phyloP scores from a whole-genome alignment of 768 basidiomycete genomes.

The Gymnopilus dilepis region DNA sequence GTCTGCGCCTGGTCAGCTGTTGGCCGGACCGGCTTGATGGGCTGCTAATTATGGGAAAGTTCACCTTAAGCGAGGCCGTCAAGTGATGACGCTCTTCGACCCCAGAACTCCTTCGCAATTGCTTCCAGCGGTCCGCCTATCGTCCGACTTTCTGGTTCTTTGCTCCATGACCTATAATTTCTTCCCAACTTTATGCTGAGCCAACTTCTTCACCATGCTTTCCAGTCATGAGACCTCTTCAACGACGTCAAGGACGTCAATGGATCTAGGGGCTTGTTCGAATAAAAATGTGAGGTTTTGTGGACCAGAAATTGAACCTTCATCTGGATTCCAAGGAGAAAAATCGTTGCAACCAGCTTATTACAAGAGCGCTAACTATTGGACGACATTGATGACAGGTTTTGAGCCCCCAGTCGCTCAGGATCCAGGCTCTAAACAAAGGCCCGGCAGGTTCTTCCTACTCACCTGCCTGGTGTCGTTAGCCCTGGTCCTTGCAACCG shows the following conservation, averaged over 20 bases:
- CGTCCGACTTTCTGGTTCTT: conserved; percentile 23
- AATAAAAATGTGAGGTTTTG: conserved; percentile 15
- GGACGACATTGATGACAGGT: conserved; percentile 26
- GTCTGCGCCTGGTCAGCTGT: neutral
- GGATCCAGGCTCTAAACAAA: conserved; percentile 23
- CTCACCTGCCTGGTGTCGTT: conserved; percentile 31
- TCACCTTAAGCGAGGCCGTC: neutral
- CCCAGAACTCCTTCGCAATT: neutral
- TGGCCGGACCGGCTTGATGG: neutral
- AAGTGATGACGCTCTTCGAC: conserved; percentile 2
- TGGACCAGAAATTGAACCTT: neutral
- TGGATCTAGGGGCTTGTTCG: conserved; percentile 11
- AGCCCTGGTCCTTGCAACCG: conserved; percentile 31
- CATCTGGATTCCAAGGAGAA: conserved; percentile 8
- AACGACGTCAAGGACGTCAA: conserved; percentile 18
- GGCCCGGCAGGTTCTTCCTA: conserved; percentile 33
- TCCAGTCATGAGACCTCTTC: conserved; percentile 27
- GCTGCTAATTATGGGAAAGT: neutral
- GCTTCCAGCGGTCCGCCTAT: conserved; percentile 10
- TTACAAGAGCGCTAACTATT: conserved; percentile 14
- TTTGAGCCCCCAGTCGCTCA: conserved; percentile 22
- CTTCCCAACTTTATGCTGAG: conserved; percentile 14
- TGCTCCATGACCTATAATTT: conserved; percentile 27
- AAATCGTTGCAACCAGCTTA: neutral
- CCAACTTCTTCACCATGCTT: conserved; percentile 24